Base-by-base conservation (phyloP, 148 eudicot genomes). In the Mesembryanthemum crystallinum region DNA sequence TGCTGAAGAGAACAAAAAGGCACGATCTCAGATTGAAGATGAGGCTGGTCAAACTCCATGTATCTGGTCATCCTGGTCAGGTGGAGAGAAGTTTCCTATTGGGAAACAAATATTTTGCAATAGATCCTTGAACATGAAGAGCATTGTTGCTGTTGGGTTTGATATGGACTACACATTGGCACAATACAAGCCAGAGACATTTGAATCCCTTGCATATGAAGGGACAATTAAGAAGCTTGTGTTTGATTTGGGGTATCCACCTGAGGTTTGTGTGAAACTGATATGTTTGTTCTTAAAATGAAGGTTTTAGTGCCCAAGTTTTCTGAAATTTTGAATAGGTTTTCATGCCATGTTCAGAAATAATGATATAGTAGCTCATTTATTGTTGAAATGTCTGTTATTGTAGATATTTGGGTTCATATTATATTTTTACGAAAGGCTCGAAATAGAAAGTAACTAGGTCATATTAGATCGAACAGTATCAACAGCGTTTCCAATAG, bases 131-230 rank as follows among this genome's bases (percentile, higher is more conserved):
- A 92, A 95, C 83, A 95, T 95, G 97, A 90, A 85, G 77, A 89
- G 69, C 80, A 92, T 95, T 55, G 90, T 90, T 70, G 96, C 99
- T 78, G 94, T 95, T 69, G 99, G 99, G 66, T 95, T 95, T 76
- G 97, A 95, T 80, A 95, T 95, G 99, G 98, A 95, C 83, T 95
- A 95, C 71, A 95, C 99, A 27, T 81, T 95, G 84, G 99, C 99
- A 47, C 99, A 95, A 47, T 95, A 95, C 86, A 95, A 87, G 76
- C 84, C 97, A 32, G 94, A 90, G 76, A 95, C 97, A 49, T 95
- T 92, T 72, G 97, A 95, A 77, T 87, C 96, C 7, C 99, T 95
- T 85, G 98, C 98, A 17, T 95, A 95, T 77, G 87, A 85, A 54
- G 97, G 97, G 80, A 95, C 97, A n/a, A 82, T 95, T 51, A 89